Evolutionary conservation across 129 eudicot genomes (phyloP), one percentile per base, ranked within the genome.

Genomic region (Lactuca saligna): DNA sequence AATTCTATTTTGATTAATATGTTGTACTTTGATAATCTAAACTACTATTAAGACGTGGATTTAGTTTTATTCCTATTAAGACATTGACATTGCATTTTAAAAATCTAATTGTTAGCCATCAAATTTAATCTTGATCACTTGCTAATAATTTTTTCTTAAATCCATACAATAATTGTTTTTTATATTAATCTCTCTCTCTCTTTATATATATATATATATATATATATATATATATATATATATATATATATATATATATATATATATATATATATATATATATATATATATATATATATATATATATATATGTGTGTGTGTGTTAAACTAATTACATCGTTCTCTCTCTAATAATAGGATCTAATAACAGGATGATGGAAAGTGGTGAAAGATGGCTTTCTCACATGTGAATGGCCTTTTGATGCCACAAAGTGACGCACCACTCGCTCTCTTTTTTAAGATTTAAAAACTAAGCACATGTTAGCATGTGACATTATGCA

Each of bases 401-500:
- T 65, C 78, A 74, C 79, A 76, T 54, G 75, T 63, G 57, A 14
- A 31, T 68, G 46, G 17, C 75, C 80, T 76, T 76, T 76, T 68
- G 71, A 76, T 61, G 65, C 70, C 65, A 32, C 75, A 76, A 76
- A 69, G 80, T 76, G 80, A 61, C 70, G 54, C 65, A 32, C 80
- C 71, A 76, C 80, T 76, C 80, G 38, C 39, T 61, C 64, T 61
- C 57, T 50, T 14, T 68, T 41, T 65, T 76, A 66, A 60, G 17
- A 33, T 7, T 75, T 37, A 57, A 75, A 68, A 51, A 32, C 7
- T 2, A 31, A 61, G 65, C 75, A 76, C 80, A 69, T 76, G 75
- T 61, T 61, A 68, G 53, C 80, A 76, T 69, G 80, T 76, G 80
- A 69, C 16, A 61, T 62, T 76, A 57, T 70, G 63, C 75, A 76